A percentile compares a stretch with the other conserved stretches of the same genome.
These are phyloP conservation scores for Poa annua DNA, from an alignment of 176 grass and related monocot species.

Conservation along the genomic window DNA sequence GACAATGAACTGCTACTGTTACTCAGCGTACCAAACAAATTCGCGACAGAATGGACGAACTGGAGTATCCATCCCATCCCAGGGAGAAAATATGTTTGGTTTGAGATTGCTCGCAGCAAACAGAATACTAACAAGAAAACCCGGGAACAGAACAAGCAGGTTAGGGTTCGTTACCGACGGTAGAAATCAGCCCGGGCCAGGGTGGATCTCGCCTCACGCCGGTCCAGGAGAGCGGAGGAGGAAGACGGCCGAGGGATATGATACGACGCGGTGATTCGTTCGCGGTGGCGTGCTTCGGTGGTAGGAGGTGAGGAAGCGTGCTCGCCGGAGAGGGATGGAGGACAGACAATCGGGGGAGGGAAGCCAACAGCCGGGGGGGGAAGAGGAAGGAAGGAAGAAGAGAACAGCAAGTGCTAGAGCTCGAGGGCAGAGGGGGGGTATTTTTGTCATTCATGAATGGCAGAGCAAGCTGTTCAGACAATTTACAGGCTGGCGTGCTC, in stretches of 20 bases:
- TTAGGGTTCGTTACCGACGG: background rate
- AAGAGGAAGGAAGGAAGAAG: background rate
- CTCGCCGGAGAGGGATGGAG: background rate
- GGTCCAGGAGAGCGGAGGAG: background rate
- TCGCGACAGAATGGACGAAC: background rate
- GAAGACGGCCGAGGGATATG: background rate
- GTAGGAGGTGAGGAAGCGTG: background rate
- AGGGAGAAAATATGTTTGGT: background rate
- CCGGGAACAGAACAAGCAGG: no score
- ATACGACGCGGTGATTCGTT: background rate
- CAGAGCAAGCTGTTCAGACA: background rate
- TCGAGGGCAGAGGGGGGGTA: background rate
- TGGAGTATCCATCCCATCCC: background rate
- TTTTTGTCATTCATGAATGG: background rate
- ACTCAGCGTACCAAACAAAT: background rate
- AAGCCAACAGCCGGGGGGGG: constrained; percentile 26
- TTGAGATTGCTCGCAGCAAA: background rate
- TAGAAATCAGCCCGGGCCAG: background rate
- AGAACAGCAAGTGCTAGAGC: constrained; percentile 21
- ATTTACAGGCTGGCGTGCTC: background rate
- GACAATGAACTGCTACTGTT: background rate
- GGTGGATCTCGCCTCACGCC: constrained; percentile 17
- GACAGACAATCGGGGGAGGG: background rate
- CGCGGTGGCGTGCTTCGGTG: background rate
- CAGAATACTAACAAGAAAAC: background rate